These are phyloP conservation scores for Aspergillus affinis DNA, from an alignment of 495 filamentous ascomycete species.

Conservation along the genomic window DNA sequence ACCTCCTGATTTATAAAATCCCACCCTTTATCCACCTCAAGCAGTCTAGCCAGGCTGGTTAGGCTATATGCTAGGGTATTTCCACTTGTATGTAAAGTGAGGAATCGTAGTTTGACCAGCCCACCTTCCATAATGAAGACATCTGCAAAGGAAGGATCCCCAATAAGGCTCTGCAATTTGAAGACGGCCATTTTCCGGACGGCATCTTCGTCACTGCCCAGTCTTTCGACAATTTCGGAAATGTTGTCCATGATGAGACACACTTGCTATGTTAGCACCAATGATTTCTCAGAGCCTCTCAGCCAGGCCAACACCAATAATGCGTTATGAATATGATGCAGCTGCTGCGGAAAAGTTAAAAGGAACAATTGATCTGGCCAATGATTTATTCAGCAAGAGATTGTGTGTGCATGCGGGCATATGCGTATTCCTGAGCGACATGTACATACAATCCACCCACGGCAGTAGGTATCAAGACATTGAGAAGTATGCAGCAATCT, in stretches of 20 bases:
- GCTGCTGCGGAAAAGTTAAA: neutral
- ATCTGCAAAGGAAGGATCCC: constrained; percentile 95
- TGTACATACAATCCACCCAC: neutral
- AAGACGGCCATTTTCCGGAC: constrained; percentile 99
- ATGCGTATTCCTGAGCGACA: neutral
- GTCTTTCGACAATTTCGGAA: constrained; percentile 64
- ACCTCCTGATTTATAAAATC: constrained; percentile 70
- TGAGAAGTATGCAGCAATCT: neutral
- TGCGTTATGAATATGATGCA: too few relatives aligned
- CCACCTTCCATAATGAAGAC: constrained; percentile 91
- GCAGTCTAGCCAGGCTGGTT: constrained; percentile 77
- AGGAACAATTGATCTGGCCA: neutral
- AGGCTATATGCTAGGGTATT: constrained; percentile 96
- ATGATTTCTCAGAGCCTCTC: neutral
- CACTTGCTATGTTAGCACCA: neutral
- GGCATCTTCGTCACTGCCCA: constrained; percentile 79
- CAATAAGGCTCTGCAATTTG: constrained; percentile 90
- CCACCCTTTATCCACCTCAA: constrained; percentile 98
- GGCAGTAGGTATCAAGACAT: neutral
- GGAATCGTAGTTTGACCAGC: constrained; percentile 71
- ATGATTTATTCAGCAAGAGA: neutral
- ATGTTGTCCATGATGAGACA: constrained; percentile 54
- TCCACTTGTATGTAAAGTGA: constrained; percentile 79
- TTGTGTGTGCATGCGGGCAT: neutral
- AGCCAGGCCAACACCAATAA: too few relatives aligned